A percentile compares a stretch with the other conserved stretches of the same genome.
phyloP scores from a whole-genome alignment of 2,329 filamentous ascomycete species.

The Trichoderma atrobrunneum region DNA sequence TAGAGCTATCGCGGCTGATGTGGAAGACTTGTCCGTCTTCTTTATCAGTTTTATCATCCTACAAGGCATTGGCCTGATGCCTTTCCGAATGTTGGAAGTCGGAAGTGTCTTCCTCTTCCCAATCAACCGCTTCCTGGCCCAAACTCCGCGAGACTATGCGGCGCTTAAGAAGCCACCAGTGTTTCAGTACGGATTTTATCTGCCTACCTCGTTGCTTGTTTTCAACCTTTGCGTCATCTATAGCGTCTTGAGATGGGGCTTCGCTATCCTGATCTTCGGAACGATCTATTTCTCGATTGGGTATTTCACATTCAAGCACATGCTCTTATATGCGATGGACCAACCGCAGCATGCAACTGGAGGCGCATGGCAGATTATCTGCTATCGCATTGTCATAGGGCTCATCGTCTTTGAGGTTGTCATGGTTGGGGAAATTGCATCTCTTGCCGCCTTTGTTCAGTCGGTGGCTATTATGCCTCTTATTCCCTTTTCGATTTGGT shows the following conservation, averaged over 20 bases:
- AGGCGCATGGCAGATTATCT: slow-evolving; percentile 94
- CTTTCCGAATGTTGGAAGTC: slow-evolving; percentile 86
- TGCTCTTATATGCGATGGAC: slow-evolving; percentile 97
- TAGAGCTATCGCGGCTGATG: slow-evolving; percentile 68
- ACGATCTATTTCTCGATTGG: slow-evolving; percentile 79
- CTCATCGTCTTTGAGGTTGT: slow-evolving; percentile 86
- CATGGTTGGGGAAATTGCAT: slow-evolving; percentile 80
- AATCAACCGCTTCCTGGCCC: slow-evolving; percentile 71
- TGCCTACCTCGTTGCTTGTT: slow-evolving; percentile 87
- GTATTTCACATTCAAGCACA: slow-evolving; percentile 93
- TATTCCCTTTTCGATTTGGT: slow-evolving; percentile 80
- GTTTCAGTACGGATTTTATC: slow-evolving; percentile 94
- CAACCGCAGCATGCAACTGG: slow-evolving; percentile 93
- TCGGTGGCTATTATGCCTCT: slow-evolving; percentile 74
- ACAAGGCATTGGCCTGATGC: slow-evolving; percentile 89
- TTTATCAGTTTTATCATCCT: slow-evolving; percentile 94
- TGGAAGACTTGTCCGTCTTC: slow-evolving; percentile 74
- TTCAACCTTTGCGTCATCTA: slow-evolving; percentile 97
- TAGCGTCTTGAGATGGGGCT: slow-evolving; percentile 78
- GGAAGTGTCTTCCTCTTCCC: slow-evolving; percentile 83
- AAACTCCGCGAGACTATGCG: slow-evolving; percentile 85
- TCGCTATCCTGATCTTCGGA: slow-evolving; percentile 77
- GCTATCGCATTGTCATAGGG: slow-evolving; percentile 83
- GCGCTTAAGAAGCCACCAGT: slow-evolving; percentile 77
- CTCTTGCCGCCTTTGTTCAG: slow-evolving; percentile 69